Evolutionary conservation across 2,329 filamentous ascomycete species (phyloP), one percentile per base, ranked within the genome.

Genomic region (Fusarium oxysporum): DNA sequence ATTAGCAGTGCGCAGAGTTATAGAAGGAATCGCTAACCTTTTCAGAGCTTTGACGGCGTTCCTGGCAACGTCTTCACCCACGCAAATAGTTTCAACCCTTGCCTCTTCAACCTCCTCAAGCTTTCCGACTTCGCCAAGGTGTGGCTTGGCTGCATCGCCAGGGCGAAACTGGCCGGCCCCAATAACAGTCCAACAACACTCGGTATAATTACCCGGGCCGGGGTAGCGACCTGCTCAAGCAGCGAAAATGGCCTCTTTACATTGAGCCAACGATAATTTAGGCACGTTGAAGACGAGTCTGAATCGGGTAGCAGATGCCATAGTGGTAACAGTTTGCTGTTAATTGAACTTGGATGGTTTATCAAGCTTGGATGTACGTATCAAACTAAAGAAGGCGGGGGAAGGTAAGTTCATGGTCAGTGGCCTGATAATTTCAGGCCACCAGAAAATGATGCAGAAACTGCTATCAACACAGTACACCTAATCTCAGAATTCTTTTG

Each of bases 271-370:
- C 1, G 50, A 35, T 0, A 21, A 9, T n/a, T 17, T 53, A 3
- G 50, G 50, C 5, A 28, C 50, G 5, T 53, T 35, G 13, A 38
- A 53, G 3, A 51, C 48, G 12, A 51, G 48, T 51, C 48, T 35
- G 17, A 51, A 51, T 0, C 48, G 30, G 8, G 47, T 25, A 19
- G 6, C 0, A 1, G 47, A 14, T 0, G 47, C 8, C 47, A 50
- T 50, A 1, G 19, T n/a, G 19, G 8, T 50, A 1, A 9, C 2
- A 19, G 16, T 33, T 19, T 19, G 8, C 16, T 50, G n/a, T 1
- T 23, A 6, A 6, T 13, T 33, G 16, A 17, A 23, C 21, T 23
- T 21, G 7, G 1, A 1, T 1, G 21, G 3, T 2, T 23, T 7
- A 6, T 12, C 21, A 28, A 25, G 23, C 8, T 8, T 32, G 14